These are phyloP conservation scores for Geum urbanum DNA, from an alignment of 306 rosid genomes.

Conservation along the genomic window DNA sequence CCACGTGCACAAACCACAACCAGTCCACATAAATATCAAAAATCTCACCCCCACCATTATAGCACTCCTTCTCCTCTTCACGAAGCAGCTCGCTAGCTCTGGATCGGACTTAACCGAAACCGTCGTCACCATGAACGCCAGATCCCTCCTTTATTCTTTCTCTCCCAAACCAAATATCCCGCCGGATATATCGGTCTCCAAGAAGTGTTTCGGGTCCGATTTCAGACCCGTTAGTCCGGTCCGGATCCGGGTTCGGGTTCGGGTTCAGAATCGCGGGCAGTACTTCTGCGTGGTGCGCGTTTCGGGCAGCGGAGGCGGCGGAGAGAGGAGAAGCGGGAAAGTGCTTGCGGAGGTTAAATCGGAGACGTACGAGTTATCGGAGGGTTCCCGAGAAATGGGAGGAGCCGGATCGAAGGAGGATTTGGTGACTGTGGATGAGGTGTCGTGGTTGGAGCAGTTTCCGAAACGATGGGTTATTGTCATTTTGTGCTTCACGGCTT, in stretches of 20 bases:
- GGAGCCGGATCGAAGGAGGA: slow-evolving; percentile 26
- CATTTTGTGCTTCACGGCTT: slow-evolving; percentile 80
- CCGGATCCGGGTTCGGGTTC: slow-evolving; percentile 12
- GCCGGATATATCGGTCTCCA: slow-evolving; percentile 23
- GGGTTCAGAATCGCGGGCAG: slow-evolving; percentile 14
- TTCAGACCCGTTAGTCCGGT: slow-evolving; percentile 5
- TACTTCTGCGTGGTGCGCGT: slow-evolving; percentile 26
- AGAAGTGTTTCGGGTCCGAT: slow-evolving; percentile 18
- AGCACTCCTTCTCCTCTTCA: background rate
- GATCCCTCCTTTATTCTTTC: slow-evolving; percentile 58
- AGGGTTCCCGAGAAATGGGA: slow-evolving; percentile 34
- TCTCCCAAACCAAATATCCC: slow-evolving; percentile 41
- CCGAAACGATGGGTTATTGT: slow-evolving; percentile 97
- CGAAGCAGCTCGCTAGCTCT: background rate
- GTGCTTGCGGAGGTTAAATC: slow-evolving; percentile 66
- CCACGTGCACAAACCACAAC: slow-evolving; percentile 55
- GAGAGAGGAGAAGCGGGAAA: slow-evolving; percentile 33
- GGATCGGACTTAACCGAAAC: background rate
- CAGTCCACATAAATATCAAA: slow-evolving; percentile 49
- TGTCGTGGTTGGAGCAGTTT: slow-evolving; percentile 65
- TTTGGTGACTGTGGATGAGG: slow-evolving; percentile 32
- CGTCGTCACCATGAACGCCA: slow-evolving; percentile 48
- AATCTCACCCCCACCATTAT: background rate
- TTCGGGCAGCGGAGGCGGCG: slow-evolving; percentile 11
- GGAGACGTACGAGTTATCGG: slow-evolving; percentile 40